phyloP scores from a whole-genome alignment of 345 rosid species.

The Stellera chamaejasme region DNA sequence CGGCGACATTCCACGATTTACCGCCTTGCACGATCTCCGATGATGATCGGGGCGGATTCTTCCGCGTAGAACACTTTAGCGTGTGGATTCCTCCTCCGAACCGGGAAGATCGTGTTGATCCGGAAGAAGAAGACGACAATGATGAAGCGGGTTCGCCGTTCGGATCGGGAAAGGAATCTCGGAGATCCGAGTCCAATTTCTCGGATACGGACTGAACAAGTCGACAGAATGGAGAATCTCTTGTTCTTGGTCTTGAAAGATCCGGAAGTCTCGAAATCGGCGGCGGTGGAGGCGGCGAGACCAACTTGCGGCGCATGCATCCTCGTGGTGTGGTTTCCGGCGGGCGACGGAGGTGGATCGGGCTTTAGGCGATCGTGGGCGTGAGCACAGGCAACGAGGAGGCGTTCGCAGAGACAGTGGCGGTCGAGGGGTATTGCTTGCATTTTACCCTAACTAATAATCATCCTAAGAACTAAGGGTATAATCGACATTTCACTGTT shows the following conservation, averaged over 20 bases:
- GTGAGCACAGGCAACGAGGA: conserved; percentile 26
- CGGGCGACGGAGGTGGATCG: conserved; percentile 34
- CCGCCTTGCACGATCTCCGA: conserved; percentile 23
- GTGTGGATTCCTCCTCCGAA: conserved; percentile 39
- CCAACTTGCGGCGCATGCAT: conserved; percentile 61
- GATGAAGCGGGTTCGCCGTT: conserved; percentile 25
- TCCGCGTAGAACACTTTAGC: conserved; percentile 20
- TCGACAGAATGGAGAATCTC: conserved; percentile 39
- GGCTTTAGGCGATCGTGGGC: conserved; percentile 23
- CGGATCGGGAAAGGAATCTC: conserved; percentile 16
- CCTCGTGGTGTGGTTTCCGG: conserved; percentile 42
- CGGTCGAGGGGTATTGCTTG: conserved; percentile 59
- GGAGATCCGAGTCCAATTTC: conserved; percentile 33
- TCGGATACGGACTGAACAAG: conserved; percentile 71
- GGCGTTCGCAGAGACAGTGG: conserved; percentile 91
- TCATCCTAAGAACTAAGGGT: too few relatives aligned
- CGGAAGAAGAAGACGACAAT: conserved; percentile 42
- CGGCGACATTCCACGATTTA: conserved; percentile 83
- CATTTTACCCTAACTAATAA: too few relatives aligned
- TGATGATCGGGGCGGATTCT: conserved; percentile 20
- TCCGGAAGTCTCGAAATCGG: conserved; percentile 15
- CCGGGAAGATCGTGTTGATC: conserved; percentile 39
- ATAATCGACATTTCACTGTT: too few relatives aligned
- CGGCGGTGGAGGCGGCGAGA: conserved; percentile 20
- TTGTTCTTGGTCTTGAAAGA: conserved; percentile 27